Evolutionary conservation across 352 stramenopile genomes (phyloP), one percentile per base, ranked within the genome.

Genomic region (Phytophthora pseudosyringae): DNA sequence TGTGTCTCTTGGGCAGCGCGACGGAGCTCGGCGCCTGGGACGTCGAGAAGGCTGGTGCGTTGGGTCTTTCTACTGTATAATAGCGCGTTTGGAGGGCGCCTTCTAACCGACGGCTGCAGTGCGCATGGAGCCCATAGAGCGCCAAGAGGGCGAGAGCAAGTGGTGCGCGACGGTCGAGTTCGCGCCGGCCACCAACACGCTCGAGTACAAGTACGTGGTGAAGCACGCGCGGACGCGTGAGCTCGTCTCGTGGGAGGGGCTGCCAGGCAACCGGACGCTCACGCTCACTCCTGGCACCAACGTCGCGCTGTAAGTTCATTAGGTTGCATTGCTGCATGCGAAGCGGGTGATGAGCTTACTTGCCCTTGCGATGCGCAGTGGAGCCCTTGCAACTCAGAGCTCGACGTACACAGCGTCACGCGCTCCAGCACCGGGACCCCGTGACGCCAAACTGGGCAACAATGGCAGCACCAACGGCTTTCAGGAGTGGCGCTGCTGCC

Each of bases 191-290:
- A 67, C 57, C 29, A 57, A 60, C 18, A 73, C 83, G 6, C 49
- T 94, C 44, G 82, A 90, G 71, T 94, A 93, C 76, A 94, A 94
- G 69, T 94, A 93, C 57, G 59, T 92, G 36, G 50, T 91, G 41
- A 85, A 83, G 62, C 71, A 75, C 36, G 21, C 29, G 4, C 28
- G 60, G 31, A 75, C 63, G 16, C 61, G 61, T 5, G 77, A 83
- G 35, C 57, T 90, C 9, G 13, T 89, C 18, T 86, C 82, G 31
- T 94, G 86, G 86, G 86, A 94, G 49, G 75, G 78, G 16, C 68
- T 94, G 8, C 83, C 83, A 25, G 83, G 83, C 28, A 90, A 93
- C 52, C 71, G 83, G 52, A 88, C 79, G 59, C 59, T 88, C 44
- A 86, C 78, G 11, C 64, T 84, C 40, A 61, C 73, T 5, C 60